phyloP scores from a whole-genome alignment of 768 basidiomycete species.

The Multifurca ochricompacta region DNA sequence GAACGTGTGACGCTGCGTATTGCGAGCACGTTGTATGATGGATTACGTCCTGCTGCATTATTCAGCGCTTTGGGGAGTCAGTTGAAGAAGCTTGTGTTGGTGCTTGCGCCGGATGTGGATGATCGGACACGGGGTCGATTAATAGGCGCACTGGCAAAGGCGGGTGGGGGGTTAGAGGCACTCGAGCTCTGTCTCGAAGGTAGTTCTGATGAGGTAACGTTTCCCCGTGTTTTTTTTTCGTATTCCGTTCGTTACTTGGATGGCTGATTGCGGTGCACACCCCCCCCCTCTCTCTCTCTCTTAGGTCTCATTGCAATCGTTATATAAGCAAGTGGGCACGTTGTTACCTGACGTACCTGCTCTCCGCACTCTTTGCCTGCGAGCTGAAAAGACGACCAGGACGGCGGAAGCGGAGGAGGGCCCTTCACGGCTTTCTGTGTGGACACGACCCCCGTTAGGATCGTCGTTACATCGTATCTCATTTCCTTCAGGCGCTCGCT shows the following conservation, averaged over 20 bases:
- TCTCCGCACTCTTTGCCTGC: conserved; percentile 25
- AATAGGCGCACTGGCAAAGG: conserved; percentile 26
- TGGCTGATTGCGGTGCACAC: not conserved
- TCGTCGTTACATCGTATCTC: conserved; percentile 22
- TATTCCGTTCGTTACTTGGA: not conserved
- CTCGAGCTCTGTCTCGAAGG: conserved; percentile 25
- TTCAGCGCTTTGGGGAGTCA: conserved; percentile 23
- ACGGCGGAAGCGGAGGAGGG: conserved; percentile 29
- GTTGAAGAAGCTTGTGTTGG: conserved; percentile 17
- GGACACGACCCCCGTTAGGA: conserved; percentile 24
- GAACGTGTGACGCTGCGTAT: conserved; percentile 23
- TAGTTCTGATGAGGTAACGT: conserved; percentile 27
- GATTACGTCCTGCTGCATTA: conserved; percentile 28
- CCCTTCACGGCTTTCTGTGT: conserved; percentile 25
- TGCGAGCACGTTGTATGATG: conserved; percentile 29
- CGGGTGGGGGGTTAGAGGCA: conserved; percentile 23
- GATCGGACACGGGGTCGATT: conserved; percentile 29
- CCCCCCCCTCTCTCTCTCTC: not conserved
- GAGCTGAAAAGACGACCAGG: conserved; percentile 34
- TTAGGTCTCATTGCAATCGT: conserved; percentile 20
- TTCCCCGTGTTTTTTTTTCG: not conserved
- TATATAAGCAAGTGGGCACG: conserved; percentile 26
- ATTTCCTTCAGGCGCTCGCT: conserved; percentile 27
- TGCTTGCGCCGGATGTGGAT: conserved; percentile 24
- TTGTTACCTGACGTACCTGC: conserved; percentile 25